These are phyloP conservation scores for Diaporthe citri DNA, from an alignment of 2,329 filamentous ascomycete genomes.

Conservation along the genomic window DNA sequence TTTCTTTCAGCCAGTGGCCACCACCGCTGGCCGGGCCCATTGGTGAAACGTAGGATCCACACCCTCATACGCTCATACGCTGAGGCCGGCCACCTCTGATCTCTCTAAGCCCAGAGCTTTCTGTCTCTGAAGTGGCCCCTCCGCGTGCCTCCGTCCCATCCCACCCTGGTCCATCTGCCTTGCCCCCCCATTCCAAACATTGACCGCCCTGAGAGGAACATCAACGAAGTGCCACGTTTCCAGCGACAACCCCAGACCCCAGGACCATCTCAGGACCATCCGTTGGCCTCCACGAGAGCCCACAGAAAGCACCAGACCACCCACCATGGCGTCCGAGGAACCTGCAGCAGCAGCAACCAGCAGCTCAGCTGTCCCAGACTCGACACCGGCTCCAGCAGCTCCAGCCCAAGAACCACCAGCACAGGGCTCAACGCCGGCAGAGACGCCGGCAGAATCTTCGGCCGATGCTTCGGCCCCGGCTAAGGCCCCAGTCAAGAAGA, in stretches of 20 bases:
- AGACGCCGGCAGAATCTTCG: conserved; percentile 1
- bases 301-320: not conserved
- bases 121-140: not conserved
- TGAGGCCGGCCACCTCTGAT: conserved; percentile 28
- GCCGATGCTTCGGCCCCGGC: conserved; percentile 12
- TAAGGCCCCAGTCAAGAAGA: conserved; percentile 30
- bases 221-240: conserved; percentile 31
- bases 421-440: conserved; percentile 7
- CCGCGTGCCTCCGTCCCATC: conserved; percentile 16
- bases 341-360: conserved; percentile 16
- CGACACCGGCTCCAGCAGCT: conserved; percentile 26
- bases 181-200: conserved; percentile 14
- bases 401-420: conserved; percentile 6
- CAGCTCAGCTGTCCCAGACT: conserved; percentile 16
- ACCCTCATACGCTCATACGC: conserved; percentile 11
- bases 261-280: not conserved
- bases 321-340: conserved; percentile 38
- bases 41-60: conserved; percentile 31
- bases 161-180: conserved; percentile 3
- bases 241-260: not conserved
- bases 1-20: not conserved
- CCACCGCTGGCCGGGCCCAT: conserved; percentile 15
- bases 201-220: conserved; percentile 12
- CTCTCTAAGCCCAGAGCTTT: conserved; percentile 31
- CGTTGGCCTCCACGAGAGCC: not conserved